Evolutionary conservation across 352 stramenopile species (phyloP), one percentile per base, ranked within the genome.

Genomic region (Globisporangium solare): DNA sequence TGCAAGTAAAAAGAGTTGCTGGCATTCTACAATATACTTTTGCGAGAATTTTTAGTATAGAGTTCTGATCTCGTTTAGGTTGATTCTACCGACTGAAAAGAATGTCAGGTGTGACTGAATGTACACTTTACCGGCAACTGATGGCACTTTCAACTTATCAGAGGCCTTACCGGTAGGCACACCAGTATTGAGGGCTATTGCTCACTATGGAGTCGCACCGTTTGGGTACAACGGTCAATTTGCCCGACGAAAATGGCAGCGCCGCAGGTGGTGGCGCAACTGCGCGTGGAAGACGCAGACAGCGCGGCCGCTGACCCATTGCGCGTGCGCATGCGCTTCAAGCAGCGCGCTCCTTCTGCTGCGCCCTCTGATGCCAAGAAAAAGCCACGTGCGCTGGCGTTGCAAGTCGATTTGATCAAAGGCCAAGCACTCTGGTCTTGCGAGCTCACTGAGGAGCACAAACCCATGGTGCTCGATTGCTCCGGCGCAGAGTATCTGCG

Each of bases 401-500:
- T 86, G 11, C 37, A 58, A 3, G n/a, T 86, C 22, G 58, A 71
- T 21, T 35, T 82, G 6, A 15, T 74, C 7, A 57, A 73, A 11
- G 67, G 66, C 1, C 57, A 62, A 39, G 51, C 32, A n/a, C 53
- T 82, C 35, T 82, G 65, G 55, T 54, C 58, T 21, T 58, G 60
- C 7, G 45, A 73, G 3, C 58, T 86, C 24, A 46, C 64, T 0
- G 57, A 68, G 12, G 27, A 31, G 54, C 59, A 86, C 51, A 82
- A 79, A 40, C 76, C 73, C 0, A 60, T 46, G 12, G 71, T 73
- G 13, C 66, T 86, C 27, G 63, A 76, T 47, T 86, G 76, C 58
- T 71, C 71, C 0, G 51, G 56, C 0, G 20, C 14, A 7, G 67
- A 71, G 35, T 86, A 72, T 43, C 50, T 83, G n/a, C n/a, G 31